Evolutionary conservation across 1,284 basidiomycete genomes (phyloP).

Genomic region (Puccinia polysora): DNA sequence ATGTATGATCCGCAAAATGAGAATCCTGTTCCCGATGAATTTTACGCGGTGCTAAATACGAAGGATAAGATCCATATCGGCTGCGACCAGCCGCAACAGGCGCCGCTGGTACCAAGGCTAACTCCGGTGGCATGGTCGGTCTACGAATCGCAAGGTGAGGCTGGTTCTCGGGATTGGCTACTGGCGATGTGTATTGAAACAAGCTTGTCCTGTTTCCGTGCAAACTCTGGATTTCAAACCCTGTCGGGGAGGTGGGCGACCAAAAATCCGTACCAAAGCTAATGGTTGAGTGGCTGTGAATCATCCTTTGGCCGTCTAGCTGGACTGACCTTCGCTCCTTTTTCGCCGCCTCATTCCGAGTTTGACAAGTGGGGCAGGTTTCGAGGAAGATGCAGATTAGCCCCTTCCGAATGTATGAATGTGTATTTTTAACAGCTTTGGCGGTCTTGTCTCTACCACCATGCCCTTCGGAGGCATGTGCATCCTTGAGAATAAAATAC

Average conservation of each 20-base stretch:
- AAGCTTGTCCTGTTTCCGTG: neutral
- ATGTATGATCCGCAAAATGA: too few relatives aligned
- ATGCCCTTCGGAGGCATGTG: slow-evolving; percentile 35
- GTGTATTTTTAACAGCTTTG: slow-evolving; percentile 20
- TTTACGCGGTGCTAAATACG: too few relatives aligned
- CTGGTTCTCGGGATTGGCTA: neutral
- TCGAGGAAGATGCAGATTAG: slow-evolving; percentile 37
- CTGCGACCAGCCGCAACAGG: neutral
- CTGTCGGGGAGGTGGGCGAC: slow-evolving; percentile 6
- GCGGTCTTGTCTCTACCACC: slow-evolving; percentile 35
- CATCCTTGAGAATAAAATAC: slow-evolving; percentile 35
- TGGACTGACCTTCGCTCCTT: slow-evolving; percentile 10
- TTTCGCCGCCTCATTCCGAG: slow-evolving; percentile 24
- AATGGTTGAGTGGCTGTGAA: neutral
- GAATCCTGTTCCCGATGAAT: too few relatives aligned
- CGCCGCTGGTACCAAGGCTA: slow-evolving; percentile 7
- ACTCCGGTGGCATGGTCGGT: slow-evolving; percentile 12
- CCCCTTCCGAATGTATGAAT: slow-evolving; percentile 33
- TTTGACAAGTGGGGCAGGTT: slow-evolving; percentile 27
- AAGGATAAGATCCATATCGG: slow-evolving; percentile 9
- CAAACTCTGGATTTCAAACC: neutral
- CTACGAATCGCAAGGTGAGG: neutral
- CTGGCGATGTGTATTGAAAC: neutral
- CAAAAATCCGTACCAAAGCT: slow-evolving; percentile 10
- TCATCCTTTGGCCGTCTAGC: neutral